Evolutionary conservation across 495 filamentous ascomycete genomes (phyloP).

Genomic region (Diplogelasinospora grovesii): DNA sequence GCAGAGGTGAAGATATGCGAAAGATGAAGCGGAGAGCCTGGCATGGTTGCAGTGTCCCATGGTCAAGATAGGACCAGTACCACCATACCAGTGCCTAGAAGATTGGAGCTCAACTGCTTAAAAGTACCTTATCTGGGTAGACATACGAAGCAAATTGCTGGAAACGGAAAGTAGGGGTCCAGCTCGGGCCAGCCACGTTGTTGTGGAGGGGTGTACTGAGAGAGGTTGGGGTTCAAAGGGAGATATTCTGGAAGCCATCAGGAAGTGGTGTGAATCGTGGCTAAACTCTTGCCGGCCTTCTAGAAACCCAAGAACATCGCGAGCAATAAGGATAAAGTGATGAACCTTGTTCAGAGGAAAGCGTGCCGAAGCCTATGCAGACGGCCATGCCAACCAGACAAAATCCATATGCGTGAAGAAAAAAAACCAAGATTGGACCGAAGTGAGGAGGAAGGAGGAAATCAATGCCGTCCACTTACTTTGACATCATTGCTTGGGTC

Average conservation of each 20-base stretch:
- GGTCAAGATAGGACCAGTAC: too few species aligned
- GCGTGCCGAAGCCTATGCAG: slow-evolving; percentile 4
- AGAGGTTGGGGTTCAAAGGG: slow-evolving; percentile 3
- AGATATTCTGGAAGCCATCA: slow-evolving; percentile 4
- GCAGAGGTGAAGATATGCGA: too few species aligned
- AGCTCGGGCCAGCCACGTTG: background rate
- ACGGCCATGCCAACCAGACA: too few species aligned
- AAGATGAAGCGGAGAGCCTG: too few species aligned
- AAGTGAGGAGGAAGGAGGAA: background rate
- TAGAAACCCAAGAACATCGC: slow-evolving; percentile 18
- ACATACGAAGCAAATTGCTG: too few species aligned
- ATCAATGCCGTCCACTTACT: slow-evolving; percentile 33
- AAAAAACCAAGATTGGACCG: background rate
- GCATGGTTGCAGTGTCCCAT: too few species aligned
- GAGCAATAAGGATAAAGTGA: slow-evolving; percentile 19
- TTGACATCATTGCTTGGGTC: slow-evolving; percentile 54
- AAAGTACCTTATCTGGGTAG: too few species aligned
- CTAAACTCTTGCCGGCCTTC: slow-evolving; percentile 19
- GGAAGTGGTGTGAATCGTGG: slow-evolving; percentile 16
- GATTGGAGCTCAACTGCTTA: too few species aligned
- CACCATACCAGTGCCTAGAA: too few species aligned
- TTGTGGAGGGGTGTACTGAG: background rate
- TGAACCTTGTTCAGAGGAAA: slow-evolving; percentile 9
- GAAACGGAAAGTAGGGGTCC: background rate
- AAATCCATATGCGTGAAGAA: background rate